Evolutionary conservation across 2,329 filamentous ascomycete genomes (phyloP), one percentile per base, ranked within the genome.

Genomic region (Claviceps quebecensis): DNA sequence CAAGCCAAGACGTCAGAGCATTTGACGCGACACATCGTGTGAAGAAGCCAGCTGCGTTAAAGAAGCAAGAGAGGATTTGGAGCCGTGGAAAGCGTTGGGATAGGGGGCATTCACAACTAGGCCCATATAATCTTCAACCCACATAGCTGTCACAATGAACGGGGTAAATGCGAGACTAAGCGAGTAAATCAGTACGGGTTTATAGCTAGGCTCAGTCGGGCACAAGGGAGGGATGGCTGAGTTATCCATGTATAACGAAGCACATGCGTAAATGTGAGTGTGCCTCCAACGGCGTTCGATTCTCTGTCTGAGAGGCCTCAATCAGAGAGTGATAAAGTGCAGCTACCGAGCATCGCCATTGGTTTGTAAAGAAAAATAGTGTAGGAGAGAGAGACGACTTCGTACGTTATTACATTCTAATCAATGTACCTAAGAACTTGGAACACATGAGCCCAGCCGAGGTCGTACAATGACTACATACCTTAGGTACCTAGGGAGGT

Each of bases 151-250:
- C 43, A 45, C 43, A 34, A 45, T 5, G 43, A 45, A 29, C 17
- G 43, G 43, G 17, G 29, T 11, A 6, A 22, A 46, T 36, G 43
- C 16, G 16, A 45, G 3, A 34, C 23, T 26, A 45, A 22, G 6
- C 13, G 23, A 17, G 43, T 39, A 3, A n/a, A 39, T 16, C n/a
- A 34, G 38, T 49, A 40, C 37, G 22, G 9, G 9, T 9, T 34
- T 29, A 11, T 23, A 48, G 49, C 46, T 46, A 51, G 46, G 43
- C 45, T 53, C 41, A 17, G 49, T 45, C 13, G 36, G 48, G 34
- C 36, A 47, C 22, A 47, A 38, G 43, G 8, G 43, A 26, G 41
- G 11, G 41, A 44, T 13, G 19, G 22, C 7, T 44, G 22, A 22
- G 13, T n/a, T 23, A 19, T 44, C 22, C 41, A 44, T 17, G 23